Evolutionary conservation across 768 basidiomycete genomes (phyloP).

Genomic region (Basidioascus undulatus): DNA sequence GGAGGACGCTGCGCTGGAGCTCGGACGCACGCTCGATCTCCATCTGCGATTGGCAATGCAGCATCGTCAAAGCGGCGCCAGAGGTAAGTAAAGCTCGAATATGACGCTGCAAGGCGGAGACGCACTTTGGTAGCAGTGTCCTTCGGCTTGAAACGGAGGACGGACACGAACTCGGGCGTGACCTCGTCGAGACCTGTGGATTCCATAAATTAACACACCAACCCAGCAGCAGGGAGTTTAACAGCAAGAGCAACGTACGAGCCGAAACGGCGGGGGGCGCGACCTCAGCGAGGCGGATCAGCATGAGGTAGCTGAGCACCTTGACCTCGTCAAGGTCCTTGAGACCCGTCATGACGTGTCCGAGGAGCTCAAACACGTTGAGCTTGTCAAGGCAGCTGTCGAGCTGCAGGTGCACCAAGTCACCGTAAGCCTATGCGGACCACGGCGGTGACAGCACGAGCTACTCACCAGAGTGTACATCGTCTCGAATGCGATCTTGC

Average conservation of each 20-base stretch:
- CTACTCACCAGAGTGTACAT: slow-evolving; percentile 78
- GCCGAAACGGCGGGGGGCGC: slow-evolving; percentile 62
- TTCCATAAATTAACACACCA: neutral
- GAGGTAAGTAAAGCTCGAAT: neutral
- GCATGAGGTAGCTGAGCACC: slow-evolving; percentile 82
- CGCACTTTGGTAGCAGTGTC: slow-evolving; percentile 82
- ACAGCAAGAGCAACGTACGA: slow-evolving; percentile 16
- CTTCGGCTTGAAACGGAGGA: slow-evolving; percentile 78
- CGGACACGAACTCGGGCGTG: slow-evolving; percentile 57
- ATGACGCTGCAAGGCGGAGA: slow-evolving; percentile 8
- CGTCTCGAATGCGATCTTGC: slow-evolving; percentile 93
- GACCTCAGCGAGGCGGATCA: slow-evolving; percentile 69
- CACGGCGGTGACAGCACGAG: neutral
- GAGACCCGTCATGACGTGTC: slow-evolving; percentile 55
- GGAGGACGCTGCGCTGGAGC: slow-evolving; percentile 66
- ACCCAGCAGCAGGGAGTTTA: no score
- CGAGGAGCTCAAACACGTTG: slow-evolving; percentile 65
- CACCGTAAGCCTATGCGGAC: neutral
- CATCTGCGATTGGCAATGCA: no score
- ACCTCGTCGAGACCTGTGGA: slow-evolving; percentile 39
- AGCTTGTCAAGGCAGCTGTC: slow-evolving; percentile 76
- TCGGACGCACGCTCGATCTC: slow-evolving; percentile 70
- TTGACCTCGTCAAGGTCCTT: slow-evolving; percentile 90
- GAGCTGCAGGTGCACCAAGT: slow-evolving; percentile 27
- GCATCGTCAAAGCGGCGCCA: neutral